Evolutionary conservation across 768 basidiomycete genomes (phyloP).

Genomic region (Suillus cothurnatus): DNA sequence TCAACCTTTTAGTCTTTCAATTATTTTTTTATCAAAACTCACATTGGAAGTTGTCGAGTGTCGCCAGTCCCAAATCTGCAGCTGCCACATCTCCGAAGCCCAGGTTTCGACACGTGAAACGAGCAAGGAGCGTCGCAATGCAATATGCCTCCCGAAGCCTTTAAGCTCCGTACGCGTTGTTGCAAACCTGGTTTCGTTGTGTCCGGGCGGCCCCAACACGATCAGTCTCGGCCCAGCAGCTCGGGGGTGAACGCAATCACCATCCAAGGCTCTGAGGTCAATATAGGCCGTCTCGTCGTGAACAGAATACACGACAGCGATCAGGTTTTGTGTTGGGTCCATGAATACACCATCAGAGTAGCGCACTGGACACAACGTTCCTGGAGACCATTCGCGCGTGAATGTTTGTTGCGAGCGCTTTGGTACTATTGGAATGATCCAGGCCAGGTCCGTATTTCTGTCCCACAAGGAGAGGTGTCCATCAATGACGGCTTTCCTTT

Average conservation of each 20-base stretch:
- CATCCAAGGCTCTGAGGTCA: neutral
- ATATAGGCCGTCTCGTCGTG: neutral
- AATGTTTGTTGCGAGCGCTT: neutral
- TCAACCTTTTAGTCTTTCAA: neutral
- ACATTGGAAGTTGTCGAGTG: neutral
- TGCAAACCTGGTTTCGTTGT: neutral
- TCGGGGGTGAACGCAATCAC: neutral
- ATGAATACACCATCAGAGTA: neutral
- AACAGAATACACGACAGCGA: neutral
- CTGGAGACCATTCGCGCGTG: neutral
- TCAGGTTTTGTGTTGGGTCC: neutral
- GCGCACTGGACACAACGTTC: neutral
- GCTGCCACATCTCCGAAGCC: neutral
- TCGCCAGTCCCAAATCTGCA: neutral
- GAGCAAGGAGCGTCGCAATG: neutral
- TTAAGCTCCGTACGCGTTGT: neutral
- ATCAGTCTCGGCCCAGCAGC: neutral
- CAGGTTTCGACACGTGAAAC: neutral
- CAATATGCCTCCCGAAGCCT: neutral
- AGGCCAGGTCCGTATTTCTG: neutral
- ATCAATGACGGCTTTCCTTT: neutral
- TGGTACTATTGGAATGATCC: neutral
- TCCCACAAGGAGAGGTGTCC: neutral
- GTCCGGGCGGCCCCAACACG: neutral
- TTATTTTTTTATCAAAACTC: neutral